These are phyloP conservation scores for Polygonum maritimum DNA, from an alignment of 148 eudicot genomes.

Conservation along the genomic window DNA sequence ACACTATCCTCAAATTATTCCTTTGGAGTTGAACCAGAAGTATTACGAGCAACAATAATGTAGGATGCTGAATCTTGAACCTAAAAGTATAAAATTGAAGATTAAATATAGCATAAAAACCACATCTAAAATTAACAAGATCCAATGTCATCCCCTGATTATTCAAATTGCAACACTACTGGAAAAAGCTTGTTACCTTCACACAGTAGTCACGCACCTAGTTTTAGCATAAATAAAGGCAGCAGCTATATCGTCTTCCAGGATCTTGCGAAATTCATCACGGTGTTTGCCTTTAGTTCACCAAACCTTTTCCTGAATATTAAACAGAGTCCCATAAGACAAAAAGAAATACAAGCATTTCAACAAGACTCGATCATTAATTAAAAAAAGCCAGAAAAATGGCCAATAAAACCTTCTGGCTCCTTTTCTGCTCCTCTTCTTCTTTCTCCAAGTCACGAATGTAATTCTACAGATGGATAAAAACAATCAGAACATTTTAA, in stretches of 20 bases:
- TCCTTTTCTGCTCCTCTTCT: constrained; percentile 82
- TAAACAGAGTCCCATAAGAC: neutral
- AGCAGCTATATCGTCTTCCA: constrained; percentile 61
- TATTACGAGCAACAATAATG: constrained; percentile 73
- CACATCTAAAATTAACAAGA: neutral
- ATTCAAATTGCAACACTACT: neutral
- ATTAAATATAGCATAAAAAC: neutral
- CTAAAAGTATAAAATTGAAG: constrained; percentile 16
- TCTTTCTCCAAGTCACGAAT: constrained; percentile 91
- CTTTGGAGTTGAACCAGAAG: constrained; percentile 87
- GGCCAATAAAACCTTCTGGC: constrained; percentile 47
- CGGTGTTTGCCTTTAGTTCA: constrained; percentile 84
- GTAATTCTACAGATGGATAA: constrained; percentile 56
- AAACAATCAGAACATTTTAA: constrained; percentile 11
- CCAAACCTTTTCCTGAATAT: constrained; percentile 64
- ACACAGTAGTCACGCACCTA: constrained; percentile 71
- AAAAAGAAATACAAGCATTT: constrained; percentile 8
- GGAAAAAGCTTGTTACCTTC: constrained; percentile 35
- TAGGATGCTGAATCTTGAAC: constrained; percentile 71
- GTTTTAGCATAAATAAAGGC: constrained; percentile 77
- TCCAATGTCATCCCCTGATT: neutral
- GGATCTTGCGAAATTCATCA: constrained; percentile 80
- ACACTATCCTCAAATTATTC: constrained; percentile 78
- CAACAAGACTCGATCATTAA: neutral
- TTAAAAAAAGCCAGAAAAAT: too few species aligned